phyloP scores from a whole-genome alignment of 768 basidiomycete species.

The Russula earlei region DNA sequence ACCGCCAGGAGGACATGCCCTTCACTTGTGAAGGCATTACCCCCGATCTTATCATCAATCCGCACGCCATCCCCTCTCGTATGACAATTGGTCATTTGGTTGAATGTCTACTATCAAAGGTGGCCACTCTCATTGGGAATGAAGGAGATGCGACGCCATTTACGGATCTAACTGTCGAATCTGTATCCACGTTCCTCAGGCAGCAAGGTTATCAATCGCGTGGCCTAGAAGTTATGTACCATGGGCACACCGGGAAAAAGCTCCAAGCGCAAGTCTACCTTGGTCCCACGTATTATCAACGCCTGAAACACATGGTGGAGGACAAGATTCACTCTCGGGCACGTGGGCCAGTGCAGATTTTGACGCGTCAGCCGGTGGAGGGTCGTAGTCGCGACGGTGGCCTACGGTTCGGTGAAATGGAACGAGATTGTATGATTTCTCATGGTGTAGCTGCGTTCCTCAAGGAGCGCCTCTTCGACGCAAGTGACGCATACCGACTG shows the following conservation, averaged over 20 bases:
- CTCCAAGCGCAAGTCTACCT: slow-evolving; percentile 97
- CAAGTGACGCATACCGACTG: slow-evolving; percentile 84
- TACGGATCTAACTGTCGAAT: slow-evolving; percentile 95
- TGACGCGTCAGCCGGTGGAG: slow-evolving; percentile 96
- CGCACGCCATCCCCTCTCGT: slow-evolving; percentile 98
- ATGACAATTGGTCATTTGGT: slow-evolving; percentile 99
- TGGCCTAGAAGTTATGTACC: slow-evolving; percentile 97
- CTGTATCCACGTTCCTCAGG: slow-evolving; percentile 85
- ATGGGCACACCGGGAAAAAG: slow-evolving; percentile 97
- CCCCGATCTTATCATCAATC: slow-evolving; percentile 97
- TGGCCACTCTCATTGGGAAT: slow-evolving; percentile 90
- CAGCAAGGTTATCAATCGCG: slow-evolving; percentile 93
- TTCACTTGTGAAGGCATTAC: slow-evolving; percentile 96
- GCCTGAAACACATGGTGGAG: slow-evolving; percentile 99
- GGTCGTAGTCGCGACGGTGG: slow-evolving; percentile 98
- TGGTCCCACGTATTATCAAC: slow-evolving; percentile 98
- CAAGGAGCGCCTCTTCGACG: slow-evolving; percentile 94
- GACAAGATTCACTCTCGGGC: slow-evolving; percentile 99
- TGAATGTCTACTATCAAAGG: slow-evolving; percentile 93
- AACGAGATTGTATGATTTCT: slow-evolving; percentile 99
- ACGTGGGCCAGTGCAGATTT: slow-evolving; percentile 92
- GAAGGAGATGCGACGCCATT: slow-evolving; percentile 99
- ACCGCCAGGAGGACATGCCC: slow-evolving; percentile 99
- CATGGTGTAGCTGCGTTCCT: slow-evolving; percentile 98
- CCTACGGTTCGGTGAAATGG: slow-evolving; percentile 99